These are phyloP conservation scores for Pulveroboletus sp. DNA, from an alignment of 768 basidiomycete species.

Conservation along the genomic window DNA sequence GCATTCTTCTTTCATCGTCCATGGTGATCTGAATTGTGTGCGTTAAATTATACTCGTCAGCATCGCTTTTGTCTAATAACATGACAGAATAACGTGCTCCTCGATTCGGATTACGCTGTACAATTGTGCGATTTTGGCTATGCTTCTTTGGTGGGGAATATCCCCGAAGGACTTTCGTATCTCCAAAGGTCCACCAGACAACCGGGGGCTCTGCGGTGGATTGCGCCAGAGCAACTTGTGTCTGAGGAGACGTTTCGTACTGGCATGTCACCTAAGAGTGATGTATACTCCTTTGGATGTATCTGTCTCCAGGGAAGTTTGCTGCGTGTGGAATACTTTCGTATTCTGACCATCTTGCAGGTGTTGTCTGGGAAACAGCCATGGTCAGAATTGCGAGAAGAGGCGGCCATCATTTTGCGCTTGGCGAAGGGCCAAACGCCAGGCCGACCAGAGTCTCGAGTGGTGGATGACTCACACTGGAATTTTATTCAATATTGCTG, in stretches of 20 bases:
- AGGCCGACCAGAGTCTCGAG: background rate
- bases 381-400: slow-evolving; percentile 6
- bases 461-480: slow-evolving; percentile 8
- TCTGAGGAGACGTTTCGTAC: slow-evolving; percentile 2
- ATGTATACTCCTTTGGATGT: slow-evolving; percentile 26
- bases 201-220: slow-evolving; percentile 38
- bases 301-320: slow-evolving; percentile 24
- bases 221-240: slow-evolving; percentile 33
- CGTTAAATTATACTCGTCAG: background rate
- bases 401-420: slow-evolving; percentile 1
- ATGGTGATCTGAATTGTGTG: slow-evolving; percentile 20
- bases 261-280: slow-evolving; percentile 1
- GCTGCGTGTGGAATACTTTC: slow-evolving; percentile 8
- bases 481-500: slow-evolving; percentile 7
- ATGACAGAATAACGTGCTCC: slow-evolving; percentile 18
- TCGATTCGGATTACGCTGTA: slow-evolving; percentile 25
- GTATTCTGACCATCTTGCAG: background rate
- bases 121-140: slow-evolving; percentile 43
- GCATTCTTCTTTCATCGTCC: slow-evolving; percentile 14
- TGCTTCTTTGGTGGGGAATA: slow-evolving; percentile 23
- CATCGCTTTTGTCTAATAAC: background rate
- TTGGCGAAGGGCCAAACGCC: slow-evolving; percentile 1
- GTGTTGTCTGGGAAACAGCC: slow-evolving; percentile 9
- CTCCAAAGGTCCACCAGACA: slow-evolving; percentile 25
- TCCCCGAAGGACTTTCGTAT: slow-evolving; percentile 3